Conservation (phyloP, 1,284 basidiomycete species). For the Irpex sp. region DNA sequence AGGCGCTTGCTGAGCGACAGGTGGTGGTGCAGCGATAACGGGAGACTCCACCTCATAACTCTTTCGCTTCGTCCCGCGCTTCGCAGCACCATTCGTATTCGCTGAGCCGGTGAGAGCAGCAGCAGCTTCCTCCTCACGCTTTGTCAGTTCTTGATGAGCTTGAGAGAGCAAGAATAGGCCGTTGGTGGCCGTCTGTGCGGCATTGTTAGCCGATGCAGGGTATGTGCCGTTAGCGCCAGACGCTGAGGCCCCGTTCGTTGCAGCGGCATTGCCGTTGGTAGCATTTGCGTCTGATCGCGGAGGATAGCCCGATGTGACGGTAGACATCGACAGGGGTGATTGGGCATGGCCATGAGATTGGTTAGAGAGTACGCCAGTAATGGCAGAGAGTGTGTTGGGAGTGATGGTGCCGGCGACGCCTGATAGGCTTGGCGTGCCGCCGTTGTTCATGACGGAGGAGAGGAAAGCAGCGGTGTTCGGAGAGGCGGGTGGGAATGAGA, state of each 20-base stretch:
- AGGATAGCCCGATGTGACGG: conserved; percentile 25
- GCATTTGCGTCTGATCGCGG: conserved; percentile 27
- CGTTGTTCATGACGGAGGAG: conserved; percentile 78
- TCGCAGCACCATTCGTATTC: conserved; percentile 27
- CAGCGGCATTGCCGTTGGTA: conserved; percentile 16
- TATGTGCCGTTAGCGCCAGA: conserved; percentile 24
- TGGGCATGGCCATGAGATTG: conserved; percentile 14
- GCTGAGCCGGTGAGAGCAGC: conserved; percentile 25
- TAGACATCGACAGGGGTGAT: conserved; percentile 30
- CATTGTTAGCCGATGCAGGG: conserved; percentile 41
- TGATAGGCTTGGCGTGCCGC: conserved; percentile 48
- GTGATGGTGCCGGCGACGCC: conserved; percentile 76
- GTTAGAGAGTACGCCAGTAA: conserved; percentile 64
- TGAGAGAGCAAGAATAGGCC: conserved; percentile 92
- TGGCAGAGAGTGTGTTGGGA: conserved; percentile 84
- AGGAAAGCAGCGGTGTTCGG: conserved; percentile 93
- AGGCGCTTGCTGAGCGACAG: conserved; percentile 16
- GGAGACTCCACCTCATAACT: conserved; percentile 31
- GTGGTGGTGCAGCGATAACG: conserved; percentile 33
- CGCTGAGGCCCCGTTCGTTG: background rate
- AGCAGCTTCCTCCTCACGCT: conserved; percentile 77
- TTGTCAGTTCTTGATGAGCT: conserved; percentile 94
- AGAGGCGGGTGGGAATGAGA: conserved; percentile 79
- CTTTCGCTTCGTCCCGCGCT: conserved; percentile 68
- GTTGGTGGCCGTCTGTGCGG: conserved; percentile 71